These are phyloP conservation scores for Pestalotiopsis sp. DNA, from an alignment of 2,329 filamentous ascomycete species.

Conservation along the genomic window DNA sequence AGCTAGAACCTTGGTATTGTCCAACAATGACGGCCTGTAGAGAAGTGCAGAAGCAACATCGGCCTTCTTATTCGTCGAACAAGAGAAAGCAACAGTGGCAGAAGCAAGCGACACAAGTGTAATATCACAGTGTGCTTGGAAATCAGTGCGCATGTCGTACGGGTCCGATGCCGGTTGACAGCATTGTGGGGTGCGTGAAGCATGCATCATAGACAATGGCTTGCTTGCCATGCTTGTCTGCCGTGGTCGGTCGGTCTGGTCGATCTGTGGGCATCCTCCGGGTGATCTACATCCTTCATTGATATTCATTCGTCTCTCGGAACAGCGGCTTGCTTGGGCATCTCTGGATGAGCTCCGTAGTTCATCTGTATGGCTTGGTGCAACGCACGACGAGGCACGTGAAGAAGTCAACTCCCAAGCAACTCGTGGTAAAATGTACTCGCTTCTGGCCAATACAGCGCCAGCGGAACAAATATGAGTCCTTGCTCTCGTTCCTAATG, in stretches of 20 bases:
- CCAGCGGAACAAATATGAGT: not conserved
- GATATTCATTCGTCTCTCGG: not conserved
- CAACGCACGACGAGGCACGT: not conserved
- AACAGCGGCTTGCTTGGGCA: not conserved
- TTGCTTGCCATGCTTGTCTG: constrained; percentile 1
- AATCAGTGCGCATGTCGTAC: not conserved
- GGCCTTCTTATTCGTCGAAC: not conserved
- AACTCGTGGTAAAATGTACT: not conserved
- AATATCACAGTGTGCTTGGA: not conserved
- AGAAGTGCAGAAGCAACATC: not conserved
- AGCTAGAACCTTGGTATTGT: not conserved
- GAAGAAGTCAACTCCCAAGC: not conserved
- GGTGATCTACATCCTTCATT: not conserved
- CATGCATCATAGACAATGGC: constrained; percentile 12
- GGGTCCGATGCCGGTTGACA: constrained; percentile 25
- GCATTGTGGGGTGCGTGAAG: constrained; percentile 27
- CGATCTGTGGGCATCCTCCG: not conserved
- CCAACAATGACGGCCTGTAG: not conserved
- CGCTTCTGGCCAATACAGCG: not conserved
- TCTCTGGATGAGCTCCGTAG: not conserved
- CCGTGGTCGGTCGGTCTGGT: constrained; percentile 16
- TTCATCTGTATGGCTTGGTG: not conserved
- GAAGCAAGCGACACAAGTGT: constrained; percentile 17
- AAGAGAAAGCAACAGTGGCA: constrained; percentile 1
- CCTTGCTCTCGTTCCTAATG: not conserved